Conservation (phyloP, 2,329 filamentous ascomycete species). For the Penicillium freii region DNA sequence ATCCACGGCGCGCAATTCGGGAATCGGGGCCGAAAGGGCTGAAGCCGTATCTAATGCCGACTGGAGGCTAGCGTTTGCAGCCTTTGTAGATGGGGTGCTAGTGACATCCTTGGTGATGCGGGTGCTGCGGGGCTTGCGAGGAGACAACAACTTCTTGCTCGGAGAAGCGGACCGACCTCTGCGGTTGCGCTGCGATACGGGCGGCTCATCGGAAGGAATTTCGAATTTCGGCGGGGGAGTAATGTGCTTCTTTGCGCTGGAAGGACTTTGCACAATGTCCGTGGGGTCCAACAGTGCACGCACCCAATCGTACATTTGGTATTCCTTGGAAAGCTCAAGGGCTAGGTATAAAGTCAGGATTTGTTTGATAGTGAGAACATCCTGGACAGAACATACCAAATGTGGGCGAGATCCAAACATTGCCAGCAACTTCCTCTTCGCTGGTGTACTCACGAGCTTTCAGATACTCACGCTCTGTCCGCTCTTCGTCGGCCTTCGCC, state of each 20-base stretch:
- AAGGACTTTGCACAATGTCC: conserved; percentile 66
- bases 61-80: conserved; percentile 50
- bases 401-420: conserved; percentile 88
- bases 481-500: conserved; percentile 60
- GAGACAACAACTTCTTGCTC: conserved; percentile 52
- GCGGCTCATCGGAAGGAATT: conserved; percentile 48
- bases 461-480: conserved; percentile 67
- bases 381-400: conserved; percentile 55
- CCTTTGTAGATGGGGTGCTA: conserved; percentile 49
- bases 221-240: conserved; percentile 78
- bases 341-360: conserved; percentile 54
- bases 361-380: not conserved
- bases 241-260: conserved; percentile 73
- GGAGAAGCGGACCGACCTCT: conserved; percentile 61
- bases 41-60: conserved; percentile 46
- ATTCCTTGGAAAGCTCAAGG: conserved; percentile 79
- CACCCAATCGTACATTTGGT: conserved; percentile 82
- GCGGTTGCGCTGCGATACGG: conserved; percentile 46
- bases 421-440: conserved; percentile 88
- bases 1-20: conserved; percentile 22
- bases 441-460: conserved; percentile 80
- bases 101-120: conserved; percentile 48
- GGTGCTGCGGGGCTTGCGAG: conserved; percentile 54
- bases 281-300: conserved; percentile 86
- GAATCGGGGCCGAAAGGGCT: conserved; percentile 26